Base-by-base conservation (phyloP, 768 basidiomycete genomes). In the Steccherinum ochraceum region DNA sequence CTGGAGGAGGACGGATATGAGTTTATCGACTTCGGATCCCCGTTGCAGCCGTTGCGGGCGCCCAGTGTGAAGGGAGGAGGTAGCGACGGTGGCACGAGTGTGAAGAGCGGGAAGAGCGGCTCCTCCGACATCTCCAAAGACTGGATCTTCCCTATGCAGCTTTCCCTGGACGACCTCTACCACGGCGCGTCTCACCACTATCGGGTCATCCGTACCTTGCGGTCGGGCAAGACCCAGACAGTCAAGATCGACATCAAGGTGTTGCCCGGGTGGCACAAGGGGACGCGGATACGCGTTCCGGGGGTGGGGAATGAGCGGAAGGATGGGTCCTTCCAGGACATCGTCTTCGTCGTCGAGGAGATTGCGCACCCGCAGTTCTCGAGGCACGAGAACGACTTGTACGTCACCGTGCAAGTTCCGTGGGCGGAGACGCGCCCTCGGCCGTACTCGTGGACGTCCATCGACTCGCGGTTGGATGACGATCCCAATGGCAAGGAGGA, bases 221-320 rank as follows among this genome's bases (percentile, higher is more conserved):
- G 77, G 40, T 75, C 76, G 7, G 75, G 73, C 19, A 67, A 64
- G 61, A 72, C 68, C 10, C 77, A 80, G 58, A 70, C 75, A 43
- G 76, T 84, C 19, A 68, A 83, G 49, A 74, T 85, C 24, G 78
- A 81, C 46, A 65, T 87, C 50, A 73, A 78, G 46, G 70, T 88
- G 40, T 77, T 80, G 52, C 72, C 80, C 18, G 83, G 84, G 5
- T 84, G 79, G 65, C 78, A 75, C 46, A 67, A 69, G 23, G 83
- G 83, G 5, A 82, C 81, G 19, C 72, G 74, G 52, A 78, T 87
- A 26, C 61, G 78, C 35, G 84, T 82, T 52, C 74, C 77, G 30
- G 72, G 75, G n/a, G 76, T 78, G 5, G 85, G 85, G n/a, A 81
- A 86, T 66, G 82, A 87, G 57, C 70, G 76, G 50, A 69, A 71